These are phyloP conservation scores for Nakaseomyces uthaithaninus DNA, from an alignment of 1,139 yeast genomes.

Conservation along the genomic window DNA sequence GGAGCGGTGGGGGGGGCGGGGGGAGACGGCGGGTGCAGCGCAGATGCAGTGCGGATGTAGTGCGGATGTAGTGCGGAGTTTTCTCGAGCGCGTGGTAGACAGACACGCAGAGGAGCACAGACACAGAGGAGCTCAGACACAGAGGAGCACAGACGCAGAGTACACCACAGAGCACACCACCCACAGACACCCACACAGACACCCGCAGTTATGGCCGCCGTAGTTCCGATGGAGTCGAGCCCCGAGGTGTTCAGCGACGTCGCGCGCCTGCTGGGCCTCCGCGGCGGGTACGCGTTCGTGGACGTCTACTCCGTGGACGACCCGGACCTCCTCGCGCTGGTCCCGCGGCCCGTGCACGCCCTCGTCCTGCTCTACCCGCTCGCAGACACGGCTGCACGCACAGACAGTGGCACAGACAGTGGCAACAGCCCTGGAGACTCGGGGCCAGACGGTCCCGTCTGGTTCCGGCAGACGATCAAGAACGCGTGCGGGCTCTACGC, in stretches of 20 bases:
- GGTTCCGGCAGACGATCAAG: slow-evolving; percentile 79
- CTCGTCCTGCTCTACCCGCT: slow-evolving; percentile 75
- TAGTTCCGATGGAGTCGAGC: slow-evolving; percentile 84
- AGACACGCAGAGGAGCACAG: no score
- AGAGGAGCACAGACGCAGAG: no score
- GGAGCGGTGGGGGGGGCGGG: no score
- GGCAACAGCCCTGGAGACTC: background rate
- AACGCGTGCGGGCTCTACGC: slow-evolving; percentile 96
- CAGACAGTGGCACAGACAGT: background rate
- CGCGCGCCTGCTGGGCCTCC: slow-evolving; percentile 60
- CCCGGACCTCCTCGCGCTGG: slow-evolving; percentile 63
- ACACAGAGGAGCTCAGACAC: no score
- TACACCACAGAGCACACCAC: no score
- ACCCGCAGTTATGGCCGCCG: slow-evolving; percentile 37
- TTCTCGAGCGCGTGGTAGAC: no score
- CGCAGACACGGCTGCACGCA: slow-evolving; percentile 32
- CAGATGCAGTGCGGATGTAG: no score
- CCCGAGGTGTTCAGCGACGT: slow-evolving; percentile 77
- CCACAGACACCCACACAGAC: no score
- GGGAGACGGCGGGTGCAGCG: no score
- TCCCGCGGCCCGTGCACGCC: slow-evolving; percentile 77
- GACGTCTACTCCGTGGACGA: slow-evolving; percentile 84
- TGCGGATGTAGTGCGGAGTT: no score
- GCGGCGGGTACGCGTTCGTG: slow-evolving; percentile 52
- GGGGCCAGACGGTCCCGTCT: slow-evolving; percentile 29